These are phyloP conservation scores for Arthrobotrys megalospora DNA, from an alignment of 2,329 filamentous ascomycete species.

Conservation along the genomic window DNA sequence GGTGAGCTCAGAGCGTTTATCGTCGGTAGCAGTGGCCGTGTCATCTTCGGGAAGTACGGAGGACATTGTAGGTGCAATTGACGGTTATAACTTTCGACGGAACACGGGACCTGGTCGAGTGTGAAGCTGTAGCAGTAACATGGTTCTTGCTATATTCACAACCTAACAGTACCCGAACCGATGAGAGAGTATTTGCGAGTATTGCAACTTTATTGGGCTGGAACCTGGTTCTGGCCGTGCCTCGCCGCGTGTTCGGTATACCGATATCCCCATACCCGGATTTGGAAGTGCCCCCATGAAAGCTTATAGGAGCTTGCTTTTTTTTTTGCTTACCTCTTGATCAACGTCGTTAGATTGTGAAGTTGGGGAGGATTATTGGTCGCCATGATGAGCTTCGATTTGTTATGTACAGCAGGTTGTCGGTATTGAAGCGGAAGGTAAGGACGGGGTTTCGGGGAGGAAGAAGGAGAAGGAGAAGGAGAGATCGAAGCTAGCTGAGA, in stretches of 20 bases:
- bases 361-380: constrained; percentile 77
- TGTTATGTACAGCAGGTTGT: not conserved
- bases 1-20: constrained; percentile 35
- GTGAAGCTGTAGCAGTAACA: not conserved
- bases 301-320: constrained; percentile 13
- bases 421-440: not conserved
- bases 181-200: constrained; percentile 60
- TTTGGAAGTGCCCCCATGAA: constrained; percentile 19
- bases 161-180: not conserved
- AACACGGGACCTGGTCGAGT: constrained; percentile 2
- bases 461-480: not conserved
- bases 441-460: not conserved
- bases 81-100: constrained; percentile 4
- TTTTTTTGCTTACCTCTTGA: constrained; percentile 84
- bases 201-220: constrained; percentile 52
- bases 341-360: constrained; percentile 96
- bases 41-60: constrained; percentile 37
- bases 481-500: constrained; percentile 4
- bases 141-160: constrained; percentile 9
- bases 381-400: constrained; percentile 72
- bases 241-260: constrained; percentile 27
- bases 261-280: constrained; percentile 28
- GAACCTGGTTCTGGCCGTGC: constrained; percentile 26
- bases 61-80: constrained; percentile 39
- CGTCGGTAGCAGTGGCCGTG: constrained; percentile 17